Conservation (phyloP, 352 stramenopile genomes). For the Thalassiosira livingstoniorum region DNA sequence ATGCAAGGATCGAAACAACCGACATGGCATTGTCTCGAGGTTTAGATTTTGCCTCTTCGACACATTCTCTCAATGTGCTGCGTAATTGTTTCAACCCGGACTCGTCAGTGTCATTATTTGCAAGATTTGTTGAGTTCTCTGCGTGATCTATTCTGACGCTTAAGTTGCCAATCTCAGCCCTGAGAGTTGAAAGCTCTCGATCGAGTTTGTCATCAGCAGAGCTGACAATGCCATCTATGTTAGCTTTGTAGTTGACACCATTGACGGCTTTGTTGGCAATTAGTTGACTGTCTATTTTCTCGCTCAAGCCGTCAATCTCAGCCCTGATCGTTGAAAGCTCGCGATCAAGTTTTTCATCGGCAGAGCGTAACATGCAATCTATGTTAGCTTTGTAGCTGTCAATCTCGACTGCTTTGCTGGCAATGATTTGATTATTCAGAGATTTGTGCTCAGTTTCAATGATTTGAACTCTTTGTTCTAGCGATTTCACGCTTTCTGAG, state of each 20-base stretch:
- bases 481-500: conserved; percentile 20
- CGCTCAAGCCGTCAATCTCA: background rate
- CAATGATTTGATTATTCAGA: background rate
- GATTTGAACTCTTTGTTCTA: conserved; percentile 14
- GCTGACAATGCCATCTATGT: too few species aligned
- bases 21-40: too few species aligned
- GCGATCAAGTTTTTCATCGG: background rate
- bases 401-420: background rate
- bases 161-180: too few species aligned
- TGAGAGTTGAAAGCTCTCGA: too few species aligned
- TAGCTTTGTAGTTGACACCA: background rate
- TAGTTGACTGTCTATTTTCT: background rate
- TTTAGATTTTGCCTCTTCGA: too few species aligned
- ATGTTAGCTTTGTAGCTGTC: background rate
- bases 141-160: too few species aligned
- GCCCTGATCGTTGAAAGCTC: background rate
- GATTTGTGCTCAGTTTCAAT: conserved; percentile 10
- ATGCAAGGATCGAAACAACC: too few species aligned
- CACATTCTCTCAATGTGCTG: too few species aligned
- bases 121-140: too few species aligned
- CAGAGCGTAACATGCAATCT: background rate
- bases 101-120: too few species aligned
- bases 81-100: too few species aligned
- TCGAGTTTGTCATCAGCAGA: too few species aligned
- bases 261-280: background rate